Conservation (phyloP, 2,329 filamentous ascomycete genomes). For the Scortechinia acanthostroma region DNA sequence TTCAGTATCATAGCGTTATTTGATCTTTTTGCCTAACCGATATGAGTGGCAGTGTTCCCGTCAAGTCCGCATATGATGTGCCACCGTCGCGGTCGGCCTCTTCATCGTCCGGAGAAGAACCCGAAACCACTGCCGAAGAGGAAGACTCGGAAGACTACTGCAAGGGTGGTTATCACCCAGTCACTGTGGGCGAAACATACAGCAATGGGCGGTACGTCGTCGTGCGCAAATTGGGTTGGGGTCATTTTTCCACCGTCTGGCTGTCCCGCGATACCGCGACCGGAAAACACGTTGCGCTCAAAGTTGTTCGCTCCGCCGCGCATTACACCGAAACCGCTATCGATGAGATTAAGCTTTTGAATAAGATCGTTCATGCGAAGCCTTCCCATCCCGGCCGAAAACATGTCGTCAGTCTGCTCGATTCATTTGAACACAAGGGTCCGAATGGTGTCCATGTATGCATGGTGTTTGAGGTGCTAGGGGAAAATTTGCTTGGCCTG, state of each 20-base stretch:
- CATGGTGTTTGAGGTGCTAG: constrained; percentile 11
- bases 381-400: constrained; percentile 67
- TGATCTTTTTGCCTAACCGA: too few species aligned
- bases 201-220: constrained; percentile 96
- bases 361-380: constrained; percentile 92
- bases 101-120: constrained; percentile 73
- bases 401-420: constrained; percentile 2
- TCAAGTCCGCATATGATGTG: neutral
- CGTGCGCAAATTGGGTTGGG: constrained; percentile 94
- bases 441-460: constrained; percentile 13
- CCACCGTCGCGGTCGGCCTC: constrained; percentile 62
- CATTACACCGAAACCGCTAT: constrained; percentile 98
- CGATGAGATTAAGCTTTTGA: constrained; percentile 97
- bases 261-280: constrained; percentile 75
- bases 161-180: constrained; percentile 96
- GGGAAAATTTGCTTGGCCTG: constrained; percentile 7
- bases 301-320: constrained; percentile 92
- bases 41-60: neutral
- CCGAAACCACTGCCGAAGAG: constrained; percentile 91
- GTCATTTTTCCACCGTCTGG: constrained; percentile 97
- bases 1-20: too few species aligned
- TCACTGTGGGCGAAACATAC: constrained; percentile 89
- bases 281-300: constrained; percentile 90
- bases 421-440: constrained; percentile 10
- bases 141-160: constrained; percentile 99